Base-by-base conservation (phyloP, 148 eudicot genomes). In the Diospyros lotus region DNA sequence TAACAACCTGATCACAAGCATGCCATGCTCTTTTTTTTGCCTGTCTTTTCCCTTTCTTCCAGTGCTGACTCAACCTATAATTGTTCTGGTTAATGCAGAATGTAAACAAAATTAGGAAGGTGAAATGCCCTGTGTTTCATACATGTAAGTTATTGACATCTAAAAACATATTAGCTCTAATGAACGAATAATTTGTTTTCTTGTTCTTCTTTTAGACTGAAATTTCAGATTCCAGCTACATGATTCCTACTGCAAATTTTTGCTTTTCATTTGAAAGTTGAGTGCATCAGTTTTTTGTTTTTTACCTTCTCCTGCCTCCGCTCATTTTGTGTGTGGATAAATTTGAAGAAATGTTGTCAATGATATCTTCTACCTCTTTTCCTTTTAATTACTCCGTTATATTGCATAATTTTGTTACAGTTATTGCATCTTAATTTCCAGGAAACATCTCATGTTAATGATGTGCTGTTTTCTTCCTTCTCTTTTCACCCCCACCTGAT, bases 41-140 rank as follows among this genome's bases (percentile, higher is more conserved):
- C 28, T 28, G 28, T 28, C 28, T 28, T 40, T 44, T 72, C 62
- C 28, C 28, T 5, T 7, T 66, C 17, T 73, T 50, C 15, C 14
- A 40, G 54, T 70, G 55, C 42, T 71, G 66, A 48, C 71, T 74
- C 63, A 66, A 28, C 14, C 41, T 40, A 9, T 77, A 51, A 75
- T 42, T 69, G 5, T 40, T 69, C 64, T 58, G 75, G 43, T 69
- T 61, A 52, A 52, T 89, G 94, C 94, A 96, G 99, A 96, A 96
- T 77, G 89, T 93, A 46, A 87, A 87, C 75, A 28, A 28, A 28
- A 28, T 28, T 28, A 0, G 89, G 75, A 93, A 87, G 86, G 99
- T 93, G 84, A 96, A 96, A 86, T 89, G 91, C 76, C 97, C 99
- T 60, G 97, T 87, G 73, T 87, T 96, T 96, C 71, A 91, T 96